phyloP scores from a whole-genome alignment of 257 asterid genomes.

The Penstemon davidsonii region DNA sequence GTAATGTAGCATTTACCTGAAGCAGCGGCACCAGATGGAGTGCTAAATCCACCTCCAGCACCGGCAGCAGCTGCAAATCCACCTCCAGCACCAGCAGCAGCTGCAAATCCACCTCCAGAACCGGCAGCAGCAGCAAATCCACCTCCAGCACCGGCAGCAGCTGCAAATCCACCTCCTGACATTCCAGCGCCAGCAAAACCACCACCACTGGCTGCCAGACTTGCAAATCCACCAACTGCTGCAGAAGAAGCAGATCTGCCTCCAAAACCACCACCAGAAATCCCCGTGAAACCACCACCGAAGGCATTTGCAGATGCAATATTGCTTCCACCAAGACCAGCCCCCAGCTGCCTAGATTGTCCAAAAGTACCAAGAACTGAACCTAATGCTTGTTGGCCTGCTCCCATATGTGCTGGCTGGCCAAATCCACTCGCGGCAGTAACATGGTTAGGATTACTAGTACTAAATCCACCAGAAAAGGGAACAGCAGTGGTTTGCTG shows the following conservation, averaged over 20 bases:
- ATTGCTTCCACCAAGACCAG: constrained; percentile 63
- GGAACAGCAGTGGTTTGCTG: constrained; percentile 38
- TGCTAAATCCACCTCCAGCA: constrained; percentile 29
- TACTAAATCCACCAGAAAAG: constrained; percentile 56
- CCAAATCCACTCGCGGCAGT: constrained; percentile 68
- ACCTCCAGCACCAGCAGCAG: constrained; percentile 18
- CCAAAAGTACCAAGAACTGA: constrained; percentile 95
- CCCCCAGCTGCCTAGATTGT: constrained; percentile 91
- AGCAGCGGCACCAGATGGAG: constrained; percentile 24
- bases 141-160: constrained; percentile 17
- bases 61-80: constrained; percentile 19
- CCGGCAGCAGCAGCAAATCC: constrained; percentile 31
- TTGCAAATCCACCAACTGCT: constrained; percentile 52
- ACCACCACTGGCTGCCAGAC: constrained; percentile 50
- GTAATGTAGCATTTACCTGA: constrained; percentile 31
- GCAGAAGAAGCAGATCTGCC: constrained; percentile 57
- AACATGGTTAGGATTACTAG: constrained; percentile 51
- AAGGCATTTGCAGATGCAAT: constrained; percentile 56
- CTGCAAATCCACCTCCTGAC: constrained; percentile 36
- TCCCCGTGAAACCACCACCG: constrained; percentile 42
- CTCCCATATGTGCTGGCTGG: constrained; percentile 72
- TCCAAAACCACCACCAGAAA: constrained; percentile 47
- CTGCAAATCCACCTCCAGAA: constrained; percentile 27
- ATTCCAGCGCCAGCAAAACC: constrained; percentile 50
- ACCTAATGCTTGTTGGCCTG: constrained; percentile 84